phyloP scores from a whole-genome alignment of 768 basidiomycete species.

The Jaapia argillacea region DNA sequence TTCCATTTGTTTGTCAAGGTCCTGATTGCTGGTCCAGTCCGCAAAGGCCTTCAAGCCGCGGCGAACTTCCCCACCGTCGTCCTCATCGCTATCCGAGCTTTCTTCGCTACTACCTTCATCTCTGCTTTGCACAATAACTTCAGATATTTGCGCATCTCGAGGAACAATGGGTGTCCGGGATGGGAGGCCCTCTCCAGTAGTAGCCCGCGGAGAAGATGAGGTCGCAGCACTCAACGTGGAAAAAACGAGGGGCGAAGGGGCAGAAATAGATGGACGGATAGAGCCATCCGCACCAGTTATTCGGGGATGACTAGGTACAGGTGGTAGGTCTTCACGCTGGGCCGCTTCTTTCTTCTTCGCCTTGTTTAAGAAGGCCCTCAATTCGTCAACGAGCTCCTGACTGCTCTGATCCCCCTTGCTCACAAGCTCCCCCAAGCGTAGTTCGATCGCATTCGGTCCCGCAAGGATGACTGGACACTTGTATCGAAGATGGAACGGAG shows the following conservation, averaged over 20 bases:
- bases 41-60: neutral
- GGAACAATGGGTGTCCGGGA: conserved; percentile 17
- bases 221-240: neutral
- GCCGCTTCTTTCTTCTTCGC: conserved; percentile 17
- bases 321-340: neutral
- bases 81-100: conserved; percentile 16
- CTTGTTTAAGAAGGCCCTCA: conserved; percentile 21
- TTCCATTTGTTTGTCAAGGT: conserved; percentile 22
- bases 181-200: no score
- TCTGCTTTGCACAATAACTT: conserved; percentile 24
- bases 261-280: neutral
- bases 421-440: conserved; percentile 36
- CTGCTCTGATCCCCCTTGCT: conserved; percentile 14
- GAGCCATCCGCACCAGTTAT: neutral
- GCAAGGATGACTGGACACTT: conserved; percentile 37
- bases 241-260: no score
- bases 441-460: conserved; percentile 31
- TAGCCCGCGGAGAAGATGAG: neutral
- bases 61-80: conserved; percentile 9
- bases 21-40: conserved; percentile 1
- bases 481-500: conserved; percentile 36
- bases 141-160: conserved; percentile 21
- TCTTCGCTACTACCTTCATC: conserved; percentile 33
- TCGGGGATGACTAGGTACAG: conserved; percentile 1
- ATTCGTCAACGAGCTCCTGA: conserved; percentile 27